phyloP scores from a whole-genome alignment of 495 filamentous ascomycete species.

The Penicillium odoratum region DNA sequence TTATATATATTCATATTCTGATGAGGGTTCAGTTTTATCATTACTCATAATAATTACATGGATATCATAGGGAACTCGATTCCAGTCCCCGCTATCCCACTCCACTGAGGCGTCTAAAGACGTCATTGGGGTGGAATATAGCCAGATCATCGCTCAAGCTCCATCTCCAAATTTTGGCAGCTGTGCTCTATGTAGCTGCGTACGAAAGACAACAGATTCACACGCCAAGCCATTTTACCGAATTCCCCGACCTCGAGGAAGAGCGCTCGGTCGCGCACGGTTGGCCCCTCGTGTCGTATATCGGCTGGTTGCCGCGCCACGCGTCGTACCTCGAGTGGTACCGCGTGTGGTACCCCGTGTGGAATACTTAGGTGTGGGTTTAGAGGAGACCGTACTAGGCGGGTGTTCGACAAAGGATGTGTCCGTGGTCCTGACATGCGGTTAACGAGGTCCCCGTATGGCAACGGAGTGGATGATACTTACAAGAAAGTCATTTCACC shows the following conservation, averaged over 20 bases:
- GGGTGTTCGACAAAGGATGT: conserved; percentile 93
- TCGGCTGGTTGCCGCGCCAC: conserved; percentile 43
- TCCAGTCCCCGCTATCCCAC: background rate
- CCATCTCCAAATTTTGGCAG: background rate
- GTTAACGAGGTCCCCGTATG: background rate
- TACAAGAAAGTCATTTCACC: conserved; percentile 88
- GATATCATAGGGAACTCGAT: conserved; percentile 2
- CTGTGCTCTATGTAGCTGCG: background rate
- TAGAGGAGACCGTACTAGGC: conserved; percentile 59
- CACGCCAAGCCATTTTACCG: conserved; percentile 8
- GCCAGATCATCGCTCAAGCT: background rate
- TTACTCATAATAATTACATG: conserved; percentile 4
- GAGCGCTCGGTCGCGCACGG: conserved; percentile 41
- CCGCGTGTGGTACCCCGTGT: conserved; percentile 36
- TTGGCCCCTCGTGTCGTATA: conserved; percentile 39
- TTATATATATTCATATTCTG: background rate
- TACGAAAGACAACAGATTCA: background rate
- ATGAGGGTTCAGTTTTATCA: background rate
- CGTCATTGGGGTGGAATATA: conserved; percentile 1
- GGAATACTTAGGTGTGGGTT: conserved; percentile 62
- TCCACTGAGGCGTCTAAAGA: background rate
- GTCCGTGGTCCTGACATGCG: conserved; percentile 73
- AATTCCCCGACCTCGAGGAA: conserved; percentile 42
- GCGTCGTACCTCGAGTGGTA: conserved; percentile 31
- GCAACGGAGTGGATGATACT: conserved; percentile 20